Base-by-base conservation (phyloP, 23 red algal species). In the Gracilariopsis chorda region DNA sequence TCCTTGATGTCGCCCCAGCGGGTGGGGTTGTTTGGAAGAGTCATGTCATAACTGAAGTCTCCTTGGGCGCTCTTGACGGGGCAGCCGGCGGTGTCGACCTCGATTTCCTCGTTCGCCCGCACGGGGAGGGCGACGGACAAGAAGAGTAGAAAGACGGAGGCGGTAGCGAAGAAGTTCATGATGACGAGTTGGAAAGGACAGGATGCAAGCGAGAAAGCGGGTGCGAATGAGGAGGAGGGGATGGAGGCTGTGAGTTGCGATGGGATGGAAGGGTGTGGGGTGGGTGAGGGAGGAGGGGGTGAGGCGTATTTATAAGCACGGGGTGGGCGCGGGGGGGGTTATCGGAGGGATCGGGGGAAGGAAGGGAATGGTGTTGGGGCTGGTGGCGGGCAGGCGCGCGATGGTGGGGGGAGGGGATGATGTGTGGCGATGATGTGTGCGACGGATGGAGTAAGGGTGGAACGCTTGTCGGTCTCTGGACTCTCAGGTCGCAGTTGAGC, bases 1-100 rank as follows among this genome's bases (percentile, higher is more conserved):
- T 73, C 48, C 32, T 69, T 48, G 46, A 89, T 77, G 72, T 64
- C 40, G 44, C 68, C 65, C 85, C 85, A 89, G 53, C 43, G 36
- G 30, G 49, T 40, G 21, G 85, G 85, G 29, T 69, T 69, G 9
- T 60, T 60, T 40, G 36, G 49, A 21, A 36, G 35, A 4, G 65
- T 89, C 28, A 69, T 55, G 39, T 89, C 68, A 42, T 89, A 89
- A 2, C 41, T 73, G 69, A 73, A 89, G 12, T 59, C 51, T 5
- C 85, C 85, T 11, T 33, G 14, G 48, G 51, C 72, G 35, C 44
- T 46, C n/a, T 89, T 89, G 6, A 89, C 80, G 8, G 76, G 42
- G 25, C 76, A 80, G 2, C 48, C 39, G 20, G 67, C 42, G 1
- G 67, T 20, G n/a, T 73, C 67, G 29, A 46, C 67, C 67, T 73